Conservation (phyloP, 2,329 filamentous ascomycete genomes). For the Monilinia polystroma region DNA sequence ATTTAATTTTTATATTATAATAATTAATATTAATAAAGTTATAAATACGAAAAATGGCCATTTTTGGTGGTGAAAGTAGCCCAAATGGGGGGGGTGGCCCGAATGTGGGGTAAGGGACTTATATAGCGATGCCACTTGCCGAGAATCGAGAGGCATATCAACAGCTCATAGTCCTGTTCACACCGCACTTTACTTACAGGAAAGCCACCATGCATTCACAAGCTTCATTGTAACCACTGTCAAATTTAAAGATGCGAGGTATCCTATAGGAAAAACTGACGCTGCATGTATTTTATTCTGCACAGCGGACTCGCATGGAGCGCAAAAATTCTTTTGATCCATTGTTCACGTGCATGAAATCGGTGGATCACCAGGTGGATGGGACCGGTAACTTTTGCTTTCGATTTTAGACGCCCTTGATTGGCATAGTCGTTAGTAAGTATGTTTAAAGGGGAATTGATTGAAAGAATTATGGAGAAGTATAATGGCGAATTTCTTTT, state of each 20-base stretch:
- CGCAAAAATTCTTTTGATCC: background rate
- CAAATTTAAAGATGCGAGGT: background rate
- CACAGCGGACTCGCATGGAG: background rate
- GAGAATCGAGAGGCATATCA: too few species aligned
- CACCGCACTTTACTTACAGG: background rate
- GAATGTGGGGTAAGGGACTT: too few species aligned
- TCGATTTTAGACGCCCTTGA: background rate
- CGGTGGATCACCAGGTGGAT: background rate
- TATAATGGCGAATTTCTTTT: background rate
- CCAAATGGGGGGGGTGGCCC: too few species aligned
- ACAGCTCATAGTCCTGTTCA: background rate
- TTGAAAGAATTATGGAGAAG: background rate
- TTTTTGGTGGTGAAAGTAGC: too few species aligned
- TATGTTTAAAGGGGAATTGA: background rate
- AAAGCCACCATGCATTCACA: background rate
- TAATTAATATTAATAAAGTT: too few species aligned
- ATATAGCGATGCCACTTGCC: too few species aligned
- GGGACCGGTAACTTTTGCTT: background rate
- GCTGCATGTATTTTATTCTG: background rate
- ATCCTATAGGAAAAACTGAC: background rate
- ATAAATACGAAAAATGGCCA: too few species aligned
- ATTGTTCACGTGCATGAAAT: background rate
- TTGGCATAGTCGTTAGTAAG: background rate
- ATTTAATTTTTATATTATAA: too few species aligned
- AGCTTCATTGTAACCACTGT: background rate